Evolutionary conservation across 176 grass and related monocot species (phyloP), one percentile per base, ranked within the genome.

Genomic region (Oryza officinalis): DNA sequence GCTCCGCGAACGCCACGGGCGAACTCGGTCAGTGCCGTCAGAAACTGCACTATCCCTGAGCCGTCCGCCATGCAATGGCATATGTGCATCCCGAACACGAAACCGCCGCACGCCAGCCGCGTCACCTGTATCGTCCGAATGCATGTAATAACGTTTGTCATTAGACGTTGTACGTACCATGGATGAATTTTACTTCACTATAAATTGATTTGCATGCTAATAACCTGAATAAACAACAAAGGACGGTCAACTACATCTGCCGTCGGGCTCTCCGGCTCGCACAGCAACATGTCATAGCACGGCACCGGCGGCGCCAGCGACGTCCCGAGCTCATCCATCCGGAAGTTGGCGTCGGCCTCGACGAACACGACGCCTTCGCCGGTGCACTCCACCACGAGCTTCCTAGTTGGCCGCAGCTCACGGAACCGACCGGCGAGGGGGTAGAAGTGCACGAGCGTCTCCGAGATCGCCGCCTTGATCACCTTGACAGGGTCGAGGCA

Each of bases 281-380:
- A 83, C 15, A 91, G 25, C 44, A 87, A 13, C n/a, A 87, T 63
- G 13, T 67, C 80, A 2, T 65, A 28, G 61, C 54, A 79, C 12
- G 83, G 83, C 23, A 89, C 67, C 3, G 87, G 87, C 32, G 83
- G 87, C 8, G 23, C 57, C 13, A 76, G 26, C 9, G 45, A 40
- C 43, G 0, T 12, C 0, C 85, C 85, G 10, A 85, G 33, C 1
- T 87, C 76, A 2, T 78, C 63, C 46, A 91, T 46, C 3, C 65
- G 35, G 47, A 76, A 74, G 28, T 85, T 65, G 1, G 81, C 70
- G 63, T 86, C 74, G 10, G 84, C 89, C 80, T 67, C 80, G 3
- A 91, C 80, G n/a, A 91, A 91, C 59, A 80, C 74, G n/a, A 84
- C 80, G 2, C 84, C 89, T 52, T 87, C 89, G 65, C 52, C 52